Evolutionary conservation across 176 grass and related monocot genomes (phyloP), one percentile per base, ranked within the genome.

Genomic region (Lolium rigidum): DNA sequence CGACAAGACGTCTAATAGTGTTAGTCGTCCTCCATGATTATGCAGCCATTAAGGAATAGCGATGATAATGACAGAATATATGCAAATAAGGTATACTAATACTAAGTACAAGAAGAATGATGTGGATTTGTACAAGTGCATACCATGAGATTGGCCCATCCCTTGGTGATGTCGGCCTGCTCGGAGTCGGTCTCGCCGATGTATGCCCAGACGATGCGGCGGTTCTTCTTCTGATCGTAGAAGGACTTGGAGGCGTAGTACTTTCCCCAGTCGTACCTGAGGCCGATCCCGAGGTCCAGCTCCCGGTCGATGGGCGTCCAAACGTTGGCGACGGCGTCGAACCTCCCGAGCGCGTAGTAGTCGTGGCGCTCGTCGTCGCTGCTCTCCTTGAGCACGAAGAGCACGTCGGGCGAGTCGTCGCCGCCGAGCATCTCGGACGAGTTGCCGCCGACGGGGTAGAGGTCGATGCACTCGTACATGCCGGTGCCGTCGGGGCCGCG

Each of bases 221-320:
- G 81, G n/a, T 37, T 13, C 70, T 82, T 91, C 16, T n/a, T 70
- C 38, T 75, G 83, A 50, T 94, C 92, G 57, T 84, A 91, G 79
- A 94, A 94, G 41, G 92, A 84, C 89, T 94, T 94, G 12, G 92
- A 83, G 2, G 89, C 92, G 80, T 94, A 91, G 84, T 91, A 94
- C 31, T 84, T 84, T 0, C 92, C 92, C 86, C 89, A 94, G 87
- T 94, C 92, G 68, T 94, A 94, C 58, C 92, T 55, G 9, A 94
- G 81, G 17, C 92, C 92, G 13, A 86, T 65, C 35, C 89, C 92
- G 10, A 91, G 89, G 86, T 94, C 92, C 0, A 13, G 6, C 48
- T 83, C 76, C 3, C 38, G 3, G 59, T 91, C 85, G 3, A 85
- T 78, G 31, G 92, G 89, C 61, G 22, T 26, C 86, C 87, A 94